A percentile compares a stretch with the other conserved stretches of the same genome.
Evolutionary conservation across 306 rosid species (phyloP).

Genomic region (Quercus ilex): DNA sequence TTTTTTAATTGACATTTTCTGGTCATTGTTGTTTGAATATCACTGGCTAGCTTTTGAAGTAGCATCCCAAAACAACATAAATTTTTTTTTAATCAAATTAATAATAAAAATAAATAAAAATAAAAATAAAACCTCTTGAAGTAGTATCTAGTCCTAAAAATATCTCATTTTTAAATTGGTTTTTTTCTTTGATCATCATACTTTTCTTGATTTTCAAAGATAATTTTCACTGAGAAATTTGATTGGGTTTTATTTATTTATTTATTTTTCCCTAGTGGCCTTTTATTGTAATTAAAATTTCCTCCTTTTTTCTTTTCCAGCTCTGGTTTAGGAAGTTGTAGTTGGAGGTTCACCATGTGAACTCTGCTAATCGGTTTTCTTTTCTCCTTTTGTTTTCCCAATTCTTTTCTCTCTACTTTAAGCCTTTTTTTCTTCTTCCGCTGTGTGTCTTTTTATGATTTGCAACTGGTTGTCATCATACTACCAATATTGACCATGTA

Average conservation of each 20-base stretch:
- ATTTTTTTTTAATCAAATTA: too few species aligned
- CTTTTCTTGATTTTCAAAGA: background rate
- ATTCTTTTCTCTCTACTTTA: background rate
- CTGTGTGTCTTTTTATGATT: background rate
- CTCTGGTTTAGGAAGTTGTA: background rate
- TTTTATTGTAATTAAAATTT: background rate
- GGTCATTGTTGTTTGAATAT: too few species aligned
- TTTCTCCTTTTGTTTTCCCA: background rate
- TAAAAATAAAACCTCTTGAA: background rate
- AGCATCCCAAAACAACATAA: too few species aligned
- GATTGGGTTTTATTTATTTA: background rate
- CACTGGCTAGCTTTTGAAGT: too few species aligned
- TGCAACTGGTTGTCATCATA: constrained; percentile 4
- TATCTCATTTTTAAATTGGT: background rate
- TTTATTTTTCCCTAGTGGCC: background rate
- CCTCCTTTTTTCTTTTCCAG: background rate
- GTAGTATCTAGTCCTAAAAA: background rate
- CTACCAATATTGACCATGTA: background rate
- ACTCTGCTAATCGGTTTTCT: background rate
- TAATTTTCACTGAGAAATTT: constrained; percentile 6
- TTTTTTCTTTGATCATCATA: background rate
- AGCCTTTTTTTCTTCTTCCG: background rate
- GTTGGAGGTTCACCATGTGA: background rate
- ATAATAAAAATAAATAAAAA: too few species aligned
- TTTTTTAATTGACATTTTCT: too few species aligned